These are phyloP conservation scores for Protostelium mycophagum DNA, from an alignment of 78 protist genomes.

Conservation along the genomic window DNA sequence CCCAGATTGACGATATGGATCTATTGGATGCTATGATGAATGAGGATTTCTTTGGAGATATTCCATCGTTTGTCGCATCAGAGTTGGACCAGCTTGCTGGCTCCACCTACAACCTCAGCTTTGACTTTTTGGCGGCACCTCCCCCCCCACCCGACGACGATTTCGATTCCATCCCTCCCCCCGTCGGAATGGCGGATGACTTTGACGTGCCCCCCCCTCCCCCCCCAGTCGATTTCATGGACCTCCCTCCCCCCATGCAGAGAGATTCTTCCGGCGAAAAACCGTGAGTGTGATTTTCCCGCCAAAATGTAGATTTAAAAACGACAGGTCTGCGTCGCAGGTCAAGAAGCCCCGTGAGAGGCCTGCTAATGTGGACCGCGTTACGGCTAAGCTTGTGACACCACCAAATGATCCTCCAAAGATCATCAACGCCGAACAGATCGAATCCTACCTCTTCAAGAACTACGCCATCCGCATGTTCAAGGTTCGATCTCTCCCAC, in stretches of 20 bases:
- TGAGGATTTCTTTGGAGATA: neutral
- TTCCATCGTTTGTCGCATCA: neutral
- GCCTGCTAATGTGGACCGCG: neutral
- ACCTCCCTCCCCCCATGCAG: slow-evolving; percentile 15
- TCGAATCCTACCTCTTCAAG: slow-evolving; percentile 36
- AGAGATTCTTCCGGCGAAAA: neutral
- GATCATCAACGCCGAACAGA: slow-evolving; percentile 41
- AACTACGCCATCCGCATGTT: slow-evolving; percentile 48
- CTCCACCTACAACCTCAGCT: neutral
- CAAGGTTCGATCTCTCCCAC: no score
- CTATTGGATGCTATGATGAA: neutral
- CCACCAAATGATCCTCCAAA: slow-evolving; percentile 3
- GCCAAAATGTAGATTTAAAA: no score
- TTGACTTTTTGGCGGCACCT: slow-evolving; percentile 10
- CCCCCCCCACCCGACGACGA: slow-evolving; percentile 14
- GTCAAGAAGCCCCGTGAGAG: neutral
- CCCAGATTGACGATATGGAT: neutral
- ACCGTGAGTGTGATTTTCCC: no score
- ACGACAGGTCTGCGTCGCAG: neutral
- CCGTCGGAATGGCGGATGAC: neutral
- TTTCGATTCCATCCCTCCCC: slow-evolving; percentile 20
- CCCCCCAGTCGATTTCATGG: slow-evolving; percentile 17
- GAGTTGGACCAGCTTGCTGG: neutral
- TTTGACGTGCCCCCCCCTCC: slow-evolving; percentile 16
- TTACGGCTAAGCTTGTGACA: neutral